Percentiles rank a stretch among this genome's conserved stretches.
phyloP scores from a whole-genome alignment of 768 basidiomycete species.

The Tricholoma saponaceum region DNA sequence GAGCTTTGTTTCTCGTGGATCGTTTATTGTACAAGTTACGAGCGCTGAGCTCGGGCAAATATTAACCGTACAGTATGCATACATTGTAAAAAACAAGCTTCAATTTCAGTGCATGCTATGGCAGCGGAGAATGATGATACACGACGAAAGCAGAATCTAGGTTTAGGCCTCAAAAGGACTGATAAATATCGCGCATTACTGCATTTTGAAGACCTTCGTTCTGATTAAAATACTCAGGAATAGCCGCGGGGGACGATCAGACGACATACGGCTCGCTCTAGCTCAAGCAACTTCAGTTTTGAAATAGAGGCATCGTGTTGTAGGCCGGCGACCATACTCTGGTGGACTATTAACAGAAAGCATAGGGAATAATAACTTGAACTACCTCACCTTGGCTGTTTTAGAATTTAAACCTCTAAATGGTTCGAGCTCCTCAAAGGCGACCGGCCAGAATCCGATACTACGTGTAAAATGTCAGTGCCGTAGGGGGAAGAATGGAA shows the following conservation, averaged over 20 bases:
- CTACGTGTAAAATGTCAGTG: slow-evolving; percentile 14
- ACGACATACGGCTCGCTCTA: slow-evolving; percentile 60
- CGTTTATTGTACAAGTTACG: neutral
- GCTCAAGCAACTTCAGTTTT: slow-evolving; percentile 61
- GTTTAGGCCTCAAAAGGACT: neutral
- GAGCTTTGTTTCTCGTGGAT: neutral
- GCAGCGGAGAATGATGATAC: neutral
- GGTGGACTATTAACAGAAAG: neutral
- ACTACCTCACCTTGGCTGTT: slow-evolving; percentile 69
- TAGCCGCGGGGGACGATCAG: neutral
- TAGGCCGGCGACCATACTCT: slow-evolving; percentile 75
- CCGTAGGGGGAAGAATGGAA: neutral
- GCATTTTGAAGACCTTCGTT: slow-evolving; percentile 26
- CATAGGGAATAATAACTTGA: neutral
- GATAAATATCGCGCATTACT: neutral
- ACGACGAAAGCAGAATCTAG: neutral
- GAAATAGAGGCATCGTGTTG: slow-evolving; percentile 59
- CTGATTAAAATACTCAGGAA: slow-evolving; percentile 10
- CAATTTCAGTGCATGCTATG: neutral
- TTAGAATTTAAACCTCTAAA: slow-evolving; percentile 73
- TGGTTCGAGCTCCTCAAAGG: slow-evolving; percentile 50
- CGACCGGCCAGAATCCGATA: slow-evolving; percentile 53
- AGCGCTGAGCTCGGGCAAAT: neutral
- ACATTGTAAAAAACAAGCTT: neutral
- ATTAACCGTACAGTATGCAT: neutral